phyloP scores from a whole-genome alignment of 2,329 filamentous ascomycete genomes.

The Trichophyton verrucosum region DNA sequence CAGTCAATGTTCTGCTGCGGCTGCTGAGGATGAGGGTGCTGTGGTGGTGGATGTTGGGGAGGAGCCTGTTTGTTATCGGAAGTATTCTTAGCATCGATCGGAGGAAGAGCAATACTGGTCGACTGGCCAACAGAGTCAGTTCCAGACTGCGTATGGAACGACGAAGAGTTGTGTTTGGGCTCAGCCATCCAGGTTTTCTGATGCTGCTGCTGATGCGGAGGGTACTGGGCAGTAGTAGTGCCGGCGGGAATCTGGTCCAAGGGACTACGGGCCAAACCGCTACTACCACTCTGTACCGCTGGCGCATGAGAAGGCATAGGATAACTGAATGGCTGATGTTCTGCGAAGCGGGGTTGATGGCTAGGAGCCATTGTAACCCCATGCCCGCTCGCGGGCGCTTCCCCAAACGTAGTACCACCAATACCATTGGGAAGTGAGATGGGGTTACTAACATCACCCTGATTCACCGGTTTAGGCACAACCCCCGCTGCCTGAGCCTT shows the following conservation, averaged over 20 bases:
- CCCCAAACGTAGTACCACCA: conserved; percentile 32
- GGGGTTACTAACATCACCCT: conserved; percentile 36
- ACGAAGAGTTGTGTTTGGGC: conserved; percentile 29
- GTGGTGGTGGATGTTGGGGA: conserved; percentile 28
- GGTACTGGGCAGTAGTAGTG: conserved; percentile 17
- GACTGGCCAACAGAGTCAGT: conserved; percentile 28
- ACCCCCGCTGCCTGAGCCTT: conserved; percentile 44
- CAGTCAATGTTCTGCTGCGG: conserved; percentile 45
- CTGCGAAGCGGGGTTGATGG: conserved; percentile 28
- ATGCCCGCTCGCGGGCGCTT: conserved; percentile 28
- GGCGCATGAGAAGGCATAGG: conserved; percentile 24
- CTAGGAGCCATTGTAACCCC: conserved; percentile 28
- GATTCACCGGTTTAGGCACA: conserved; percentile 27
- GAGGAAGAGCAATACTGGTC: conserved; percentile 33
- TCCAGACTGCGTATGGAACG: conserved; percentile 30
- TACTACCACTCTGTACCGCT: conserved; percentile 15
- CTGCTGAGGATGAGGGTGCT: conserved; percentile 43
- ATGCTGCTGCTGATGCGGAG: conserved; percentile 26
- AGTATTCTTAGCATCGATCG: conserved; percentile 32
- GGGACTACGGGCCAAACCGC: conserved; percentile 31
- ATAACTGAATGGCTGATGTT: conserved; percentile 34
- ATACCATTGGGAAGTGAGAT: conserved; percentile 33
- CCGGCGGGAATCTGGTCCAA: conserved; percentile 13
- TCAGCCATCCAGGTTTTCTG: conserved; percentile 33
- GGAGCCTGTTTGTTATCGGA: conserved; percentile 25